These are phyloP conservation scores for Pseudogymnoascus sp. DNA, from an alignment of 2,329 filamentous ascomycete species.

Conservation along the genomic window DNA sequence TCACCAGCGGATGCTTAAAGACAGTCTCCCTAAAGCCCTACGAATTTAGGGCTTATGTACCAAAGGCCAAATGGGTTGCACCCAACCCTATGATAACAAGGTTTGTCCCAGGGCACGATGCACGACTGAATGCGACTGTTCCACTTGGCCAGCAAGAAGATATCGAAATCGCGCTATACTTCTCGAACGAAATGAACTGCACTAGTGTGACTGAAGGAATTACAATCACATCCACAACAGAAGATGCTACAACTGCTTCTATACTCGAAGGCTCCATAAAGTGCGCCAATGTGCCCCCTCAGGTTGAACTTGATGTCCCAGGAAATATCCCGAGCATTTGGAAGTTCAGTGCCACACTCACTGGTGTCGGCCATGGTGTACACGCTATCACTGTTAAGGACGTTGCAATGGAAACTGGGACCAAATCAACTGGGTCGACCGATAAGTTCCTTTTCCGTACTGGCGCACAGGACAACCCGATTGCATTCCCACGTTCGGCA, in stretches of 20 bases:
- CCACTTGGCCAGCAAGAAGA: constrained; percentile 15
- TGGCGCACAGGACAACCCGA: constrained; percentile 50
- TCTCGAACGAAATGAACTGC: constrained; percentile 56
- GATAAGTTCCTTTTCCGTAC: constrained; percentile 58
- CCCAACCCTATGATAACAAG: constrained; percentile 51
- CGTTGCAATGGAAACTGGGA: constrained; percentile 39
- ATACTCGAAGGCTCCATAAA: constrained; percentile 35
- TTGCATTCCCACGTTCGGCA: constrained; percentile 48
- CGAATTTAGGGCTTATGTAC: constrained; percentile 53
- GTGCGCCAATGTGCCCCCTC: constrained; percentile 36
- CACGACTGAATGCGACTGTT: constrained; percentile 40
- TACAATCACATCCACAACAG: constrained; percentile 46
- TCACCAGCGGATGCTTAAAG: constrained; percentile 35
- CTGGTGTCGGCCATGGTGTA: constrained; percentile 52
- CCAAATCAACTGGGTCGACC: constrained; percentile 26
- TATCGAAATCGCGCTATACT: constrained; percentile 45
- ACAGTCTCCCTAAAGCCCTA: constrained; percentile 44
- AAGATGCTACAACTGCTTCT: constrained; percentile 35
- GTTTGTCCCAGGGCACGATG: constrained; percentile 51
- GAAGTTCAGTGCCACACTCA: constrained; percentile 45
- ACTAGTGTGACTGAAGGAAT: constrained; percentile 43
- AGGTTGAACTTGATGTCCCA: constrained; percentile 33
- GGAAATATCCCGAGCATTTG: constrained; percentile 49
- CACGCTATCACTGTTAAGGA: constrained; percentile 53
- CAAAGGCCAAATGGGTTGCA: constrained; percentile 41